phyloP scores from a whole-genome alignment of 768 basidiomycete genomes.

The Polyporus arcularius region DNA sequence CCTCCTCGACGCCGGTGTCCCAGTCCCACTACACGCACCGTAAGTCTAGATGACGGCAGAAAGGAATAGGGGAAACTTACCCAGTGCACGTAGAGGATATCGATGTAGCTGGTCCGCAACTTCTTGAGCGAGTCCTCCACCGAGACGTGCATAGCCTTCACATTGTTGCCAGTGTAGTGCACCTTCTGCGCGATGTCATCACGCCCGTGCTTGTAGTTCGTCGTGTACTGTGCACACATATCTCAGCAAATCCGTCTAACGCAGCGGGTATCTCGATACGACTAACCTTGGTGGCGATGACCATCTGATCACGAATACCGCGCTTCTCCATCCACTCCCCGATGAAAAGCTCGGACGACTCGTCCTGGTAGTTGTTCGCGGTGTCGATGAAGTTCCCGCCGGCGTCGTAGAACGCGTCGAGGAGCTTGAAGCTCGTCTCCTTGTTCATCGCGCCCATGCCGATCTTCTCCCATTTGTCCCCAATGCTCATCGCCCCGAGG shows the following conservation, averaged over 20 bases:
- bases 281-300: conserved; percentile 46
- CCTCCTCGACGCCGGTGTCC: conserved; percentile 52
- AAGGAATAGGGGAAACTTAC: conserved; percentile 36
- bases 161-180: conserved; percentile 39
- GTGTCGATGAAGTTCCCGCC: conserved; percentile 56
- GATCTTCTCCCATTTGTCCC: conserved; percentile 40
- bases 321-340: conserved; percentile 53
- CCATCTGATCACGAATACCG: conserved; percentile 48
- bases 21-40: conserved; percentile 54
- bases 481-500: conserved; percentile 52
- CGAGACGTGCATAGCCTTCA: conserved; percentile 39
- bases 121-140: conserved; percentile 39
- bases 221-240: conserved; percentile 22
- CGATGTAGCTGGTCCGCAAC: conserved; percentile 45
- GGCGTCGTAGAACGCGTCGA: conserved; percentile 45
- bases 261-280: no score
- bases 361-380: conserved; percentile 53
- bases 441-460: conserved; percentile 48
- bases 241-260: background rate
- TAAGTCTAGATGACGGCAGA: conserved; percentile 42
- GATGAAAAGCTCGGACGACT: conserved; percentile 52
- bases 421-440: conserved; percentile 42
- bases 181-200: conserved; percentile 22
- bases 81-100: conserved; percentile 47
- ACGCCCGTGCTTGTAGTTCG: conserved; percentile 24